Conservation (phyloP, 768 basidiomycete genomes). For the Podaxis mareebaensis region DNA sequence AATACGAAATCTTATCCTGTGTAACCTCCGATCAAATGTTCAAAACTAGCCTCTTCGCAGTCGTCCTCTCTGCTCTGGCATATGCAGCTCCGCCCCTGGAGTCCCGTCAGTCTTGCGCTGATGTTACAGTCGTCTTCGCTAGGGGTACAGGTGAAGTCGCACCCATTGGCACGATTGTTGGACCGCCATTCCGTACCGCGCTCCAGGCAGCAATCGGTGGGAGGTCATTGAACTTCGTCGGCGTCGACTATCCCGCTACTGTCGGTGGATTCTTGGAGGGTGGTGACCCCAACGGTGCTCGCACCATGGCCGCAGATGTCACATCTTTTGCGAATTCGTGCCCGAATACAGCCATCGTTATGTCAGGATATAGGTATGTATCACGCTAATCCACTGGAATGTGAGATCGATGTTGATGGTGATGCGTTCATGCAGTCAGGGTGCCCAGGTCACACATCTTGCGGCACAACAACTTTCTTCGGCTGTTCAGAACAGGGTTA, state of each 20-base stretch:
- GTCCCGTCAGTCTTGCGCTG: conserved; percentile 27
- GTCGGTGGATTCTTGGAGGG: conserved; percentile 39
- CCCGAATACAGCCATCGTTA: conserved; percentile 32
- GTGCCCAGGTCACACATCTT: conserved; percentile 24
- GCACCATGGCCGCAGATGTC: conserved; percentile 35
- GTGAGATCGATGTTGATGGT: neutral
- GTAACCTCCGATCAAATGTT: conserved; percentile 17
- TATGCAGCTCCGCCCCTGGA: conserved; percentile 18
- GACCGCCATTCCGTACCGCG: conserved; percentile 35
- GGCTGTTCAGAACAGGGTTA: conserved; percentile 18
- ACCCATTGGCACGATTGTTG: conserved; percentile 36
- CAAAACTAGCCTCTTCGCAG: conserved; percentile 17
- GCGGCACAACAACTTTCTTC: conserved; percentile 19
- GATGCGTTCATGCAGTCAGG: conserved; percentile 24
- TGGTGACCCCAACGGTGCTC: conserved; percentile 34
- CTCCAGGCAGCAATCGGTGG: conserved; percentile 29
- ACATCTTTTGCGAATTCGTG: conserved; percentile 29
- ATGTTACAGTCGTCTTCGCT: conserved; percentile 38
- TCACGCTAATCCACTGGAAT: neutral
- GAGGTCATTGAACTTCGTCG: conserved; percentile 34
- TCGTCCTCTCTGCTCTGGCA: conserved; percentile 25
- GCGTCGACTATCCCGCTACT: conserved; percentile 37
- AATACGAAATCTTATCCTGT: neutral
- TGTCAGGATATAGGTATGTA: conserved; percentile 34
- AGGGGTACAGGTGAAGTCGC: conserved; percentile 36